Evolutionary conservation across 441 rosid species (phyloP).

Genomic region (Pelargonium citronellum): DNA sequence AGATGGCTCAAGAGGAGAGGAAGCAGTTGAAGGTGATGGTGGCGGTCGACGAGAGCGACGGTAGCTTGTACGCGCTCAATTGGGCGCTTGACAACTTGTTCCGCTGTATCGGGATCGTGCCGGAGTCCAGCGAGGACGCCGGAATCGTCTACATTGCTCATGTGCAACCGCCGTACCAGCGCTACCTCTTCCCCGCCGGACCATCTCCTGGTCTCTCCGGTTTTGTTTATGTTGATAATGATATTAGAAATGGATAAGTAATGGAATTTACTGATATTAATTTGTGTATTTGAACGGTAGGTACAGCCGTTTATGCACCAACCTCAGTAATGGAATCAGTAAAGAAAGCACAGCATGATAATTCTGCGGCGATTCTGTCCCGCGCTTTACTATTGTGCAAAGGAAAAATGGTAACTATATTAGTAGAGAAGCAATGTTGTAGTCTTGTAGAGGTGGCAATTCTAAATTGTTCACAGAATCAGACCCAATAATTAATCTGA

Average conservation of each 20-base stretch:
- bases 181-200: conserved; percentile 45
- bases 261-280: neutral
- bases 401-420: conserved; percentile 35
- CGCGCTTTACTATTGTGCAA: conserved; percentile 44
- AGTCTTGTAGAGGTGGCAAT: no score
- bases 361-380: conserved; percentile 37
- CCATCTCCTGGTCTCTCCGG: conserved; percentile 27
- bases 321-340: conserved; percentile 38
- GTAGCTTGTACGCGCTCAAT: conserved; percentile 56
- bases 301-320: conserved; percentile 41
- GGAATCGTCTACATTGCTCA: conserved; percentile 47
- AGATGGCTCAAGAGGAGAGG: neutral
- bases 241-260: neutral
- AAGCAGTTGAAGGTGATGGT: conserved; percentile 45
- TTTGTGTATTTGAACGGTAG: neutral
- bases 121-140: conserved; percentile 13
- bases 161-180: conserved; percentile 52
- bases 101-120: neutral
- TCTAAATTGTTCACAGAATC: no score
- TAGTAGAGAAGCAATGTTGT: no score
- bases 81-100: conserved; percentile 53
- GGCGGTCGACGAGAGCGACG: conserved; percentile 68
- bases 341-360: conserved; percentile 51
- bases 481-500: no score
- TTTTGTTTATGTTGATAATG: neutral